Conservation (phyloP, 768 basidiomycete species). For the Mycena latifolia region DNA sequence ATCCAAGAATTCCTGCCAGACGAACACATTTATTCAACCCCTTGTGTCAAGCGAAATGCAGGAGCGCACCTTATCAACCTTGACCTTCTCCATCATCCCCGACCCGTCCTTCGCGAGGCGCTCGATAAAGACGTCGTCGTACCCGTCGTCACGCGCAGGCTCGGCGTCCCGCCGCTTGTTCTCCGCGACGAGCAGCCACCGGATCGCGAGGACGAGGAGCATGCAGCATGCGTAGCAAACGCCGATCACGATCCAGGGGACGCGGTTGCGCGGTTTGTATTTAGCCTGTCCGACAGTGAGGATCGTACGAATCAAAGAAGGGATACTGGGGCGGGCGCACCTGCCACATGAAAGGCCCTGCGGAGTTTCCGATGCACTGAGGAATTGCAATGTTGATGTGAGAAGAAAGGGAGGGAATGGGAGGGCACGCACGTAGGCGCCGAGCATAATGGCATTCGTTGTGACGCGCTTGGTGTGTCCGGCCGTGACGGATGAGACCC, state of each 20-base stretch:
- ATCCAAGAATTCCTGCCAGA: constrained; percentile 75
- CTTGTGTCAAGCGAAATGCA: too few relatives aligned
- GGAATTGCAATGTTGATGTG: too few relatives aligned
- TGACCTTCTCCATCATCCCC: constrained; percentile 58
- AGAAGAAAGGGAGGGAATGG: constrained; percentile 27
- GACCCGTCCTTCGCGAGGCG: constrained; percentile 61
- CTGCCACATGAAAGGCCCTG: constrained; percentile 86
- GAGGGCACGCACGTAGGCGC: constrained; percentile 25
- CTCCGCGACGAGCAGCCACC: constrained; percentile 66
- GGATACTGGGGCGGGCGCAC: neutral
- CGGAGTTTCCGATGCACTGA: constrained; percentile 68
- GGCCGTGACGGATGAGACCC: constrained; percentile 68
- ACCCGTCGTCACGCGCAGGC: constrained; percentile 57
- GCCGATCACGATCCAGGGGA: constrained; percentile 85
- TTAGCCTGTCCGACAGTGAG: constrained; percentile 46
- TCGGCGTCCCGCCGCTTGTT: constrained; percentile 75
- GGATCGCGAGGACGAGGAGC: constrained; percentile 58
- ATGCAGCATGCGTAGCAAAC: constrained; percentile 71
- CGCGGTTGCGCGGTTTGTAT: constrained; percentile 76
- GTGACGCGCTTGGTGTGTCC: constrained; percentile 45
- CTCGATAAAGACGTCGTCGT: constrained; percentile 74
- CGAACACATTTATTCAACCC: too few relatives aligned
- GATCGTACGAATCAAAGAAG: too few relatives aligned
- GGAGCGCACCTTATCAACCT: constrained; percentile 78
- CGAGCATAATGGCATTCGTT: constrained; percentile 32